These are phyloP conservation scores for Tetrahymena malaccensis DNA, from an alignment of 73 alveolate species.

Conservation along the genomic window DNA sequence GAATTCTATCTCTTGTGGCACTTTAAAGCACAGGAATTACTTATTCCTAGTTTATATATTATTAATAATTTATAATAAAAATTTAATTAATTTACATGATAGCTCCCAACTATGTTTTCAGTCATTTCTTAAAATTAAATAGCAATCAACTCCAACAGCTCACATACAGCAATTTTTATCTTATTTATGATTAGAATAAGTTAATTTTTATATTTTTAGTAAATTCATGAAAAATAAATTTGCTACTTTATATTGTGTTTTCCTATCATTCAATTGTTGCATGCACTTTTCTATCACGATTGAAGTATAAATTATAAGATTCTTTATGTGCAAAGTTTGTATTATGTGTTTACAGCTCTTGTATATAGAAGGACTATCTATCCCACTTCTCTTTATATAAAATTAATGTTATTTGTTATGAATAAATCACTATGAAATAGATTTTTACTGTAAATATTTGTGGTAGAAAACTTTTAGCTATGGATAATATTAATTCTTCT, in stretches of 20 bases:
- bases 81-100: not conserved
- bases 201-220: not conserved
- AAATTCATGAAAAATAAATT: not conserved
- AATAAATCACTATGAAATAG: too few species aligned
- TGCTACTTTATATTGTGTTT: not conserved
- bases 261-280: not conserved
- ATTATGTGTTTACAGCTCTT: not conserved
- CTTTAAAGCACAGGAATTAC: not conserved
- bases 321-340: not conserved
- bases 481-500: not conserved
- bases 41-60: not conserved
- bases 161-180: not conserved
- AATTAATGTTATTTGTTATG: too few species aligned
- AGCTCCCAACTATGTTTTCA: not conserved
- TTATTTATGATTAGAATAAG: not conserved
- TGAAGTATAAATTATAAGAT: not conserved
- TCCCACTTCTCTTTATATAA: not conserved
- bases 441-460: not conserved
- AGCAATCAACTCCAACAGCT: not conserved
- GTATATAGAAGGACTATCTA: not conserved
- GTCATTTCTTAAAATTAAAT: not conserved
- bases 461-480: not conserved
- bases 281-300: not conserved
- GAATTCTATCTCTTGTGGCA: not conserved
- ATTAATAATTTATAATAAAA: not conserved